Conservation (phyloP, 1,284 basidiomycete species). For the Trichosporon inkin region DNA sequence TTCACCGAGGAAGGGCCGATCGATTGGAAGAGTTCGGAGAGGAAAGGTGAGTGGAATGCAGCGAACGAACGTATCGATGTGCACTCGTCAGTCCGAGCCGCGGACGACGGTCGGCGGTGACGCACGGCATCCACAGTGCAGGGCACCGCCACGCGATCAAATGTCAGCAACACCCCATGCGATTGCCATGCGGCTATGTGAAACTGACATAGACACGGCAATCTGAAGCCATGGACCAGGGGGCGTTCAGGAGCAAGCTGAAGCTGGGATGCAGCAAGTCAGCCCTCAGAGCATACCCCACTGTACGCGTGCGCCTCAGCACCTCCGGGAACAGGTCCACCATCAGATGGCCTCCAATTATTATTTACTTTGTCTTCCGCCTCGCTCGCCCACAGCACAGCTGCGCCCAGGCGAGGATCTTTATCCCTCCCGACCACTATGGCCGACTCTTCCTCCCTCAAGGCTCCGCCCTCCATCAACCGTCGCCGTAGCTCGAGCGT, state of each 20-base stretch:
- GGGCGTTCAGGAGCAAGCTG: too few relatives aligned
- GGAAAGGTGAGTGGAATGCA: not conserved
- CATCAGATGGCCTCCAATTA: too few relatives aligned
- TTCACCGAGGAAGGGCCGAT: not conserved
- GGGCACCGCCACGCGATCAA: not conserved
- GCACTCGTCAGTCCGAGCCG: not conserved
- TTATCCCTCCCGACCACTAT: not conserved
- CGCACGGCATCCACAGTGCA: conserved; percentile 5
- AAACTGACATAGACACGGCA: conserved; percentile 3
- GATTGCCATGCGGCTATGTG: not conserved
- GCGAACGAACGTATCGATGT: not conserved
- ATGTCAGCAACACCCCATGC: conserved; percentile 1
- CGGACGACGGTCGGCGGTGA: conserved; percentile 3
- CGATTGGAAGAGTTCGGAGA: not conserved
- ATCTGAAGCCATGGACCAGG: not conserved
- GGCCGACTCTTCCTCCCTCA: conserved; percentile 1
- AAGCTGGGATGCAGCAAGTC: not conserved
- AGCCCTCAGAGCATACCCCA: too few relatives aligned
- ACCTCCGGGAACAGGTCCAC: too few relatives aligned
- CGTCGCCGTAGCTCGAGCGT: conserved; percentile 39
- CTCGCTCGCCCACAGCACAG: too few relatives aligned
- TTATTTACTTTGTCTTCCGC: too few relatives aligned
- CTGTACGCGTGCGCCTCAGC: too few relatives aligned
- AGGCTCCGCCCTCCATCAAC: conserved; percentile 8
- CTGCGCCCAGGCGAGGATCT: too few relatives aligned